These are phyloP conservation scores for Tremella yokohamensis DNA, from an alignment of 768 basidiomycete species.

Conservation along the genomic window DNA sequence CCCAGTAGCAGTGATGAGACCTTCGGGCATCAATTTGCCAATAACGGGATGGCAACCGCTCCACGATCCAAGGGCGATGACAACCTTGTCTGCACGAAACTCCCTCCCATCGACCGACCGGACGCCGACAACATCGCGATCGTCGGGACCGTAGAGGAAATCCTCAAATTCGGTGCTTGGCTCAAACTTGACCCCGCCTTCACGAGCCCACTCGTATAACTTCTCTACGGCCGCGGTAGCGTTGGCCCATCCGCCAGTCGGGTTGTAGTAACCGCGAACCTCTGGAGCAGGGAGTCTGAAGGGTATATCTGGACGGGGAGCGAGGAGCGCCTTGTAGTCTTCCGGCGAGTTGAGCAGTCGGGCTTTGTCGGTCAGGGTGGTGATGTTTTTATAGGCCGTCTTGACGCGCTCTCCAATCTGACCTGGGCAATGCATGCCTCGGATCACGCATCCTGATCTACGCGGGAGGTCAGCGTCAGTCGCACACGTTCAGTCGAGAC, in stretches of 20 bases:
- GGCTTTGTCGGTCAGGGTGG: constrained; percentile 4
- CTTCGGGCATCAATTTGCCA: constrained; percentile 17
- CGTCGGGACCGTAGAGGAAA: constrained; percentile 1
- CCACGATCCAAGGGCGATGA: constrained; percentile 25
- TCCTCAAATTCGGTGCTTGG: constrained; percentile 14
- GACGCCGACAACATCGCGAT: constrained; percentile 17
- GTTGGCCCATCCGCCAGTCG: constrained; percentile 24
- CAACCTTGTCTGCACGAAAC: constrained; percentile 20
- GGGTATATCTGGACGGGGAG: constrained; percentile 1
- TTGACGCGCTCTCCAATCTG: background rate
- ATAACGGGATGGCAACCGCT: constrained; percentile 13
- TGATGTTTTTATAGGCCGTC: constrained; percentile 9
- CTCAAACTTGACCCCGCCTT: constrained; percentile 15
- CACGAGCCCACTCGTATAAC: constrained; percentile 9
- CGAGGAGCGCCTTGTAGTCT: constrained; percentile 10
- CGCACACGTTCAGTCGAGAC: constrained; percentile 4
- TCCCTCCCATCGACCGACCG: constrained; percentile 16
- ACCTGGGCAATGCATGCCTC: constrained; percentile 3
- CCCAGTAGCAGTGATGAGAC: constrained; percentile 17
- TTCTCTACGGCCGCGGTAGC: constrained; percentile 19
- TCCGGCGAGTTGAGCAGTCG: constrained; percentile 8
- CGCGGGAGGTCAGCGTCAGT: background rate
- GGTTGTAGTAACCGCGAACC: constrained; percentile 20
- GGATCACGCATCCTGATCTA: constrained; percentile 23
- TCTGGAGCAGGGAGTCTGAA: constrained; percentile 1